Evolutionary conservation across 805 yeast genomes (phyloP), one percentile per base, ranked within the genome.

Genomic region (Saturnispora hagleri): DNA sequence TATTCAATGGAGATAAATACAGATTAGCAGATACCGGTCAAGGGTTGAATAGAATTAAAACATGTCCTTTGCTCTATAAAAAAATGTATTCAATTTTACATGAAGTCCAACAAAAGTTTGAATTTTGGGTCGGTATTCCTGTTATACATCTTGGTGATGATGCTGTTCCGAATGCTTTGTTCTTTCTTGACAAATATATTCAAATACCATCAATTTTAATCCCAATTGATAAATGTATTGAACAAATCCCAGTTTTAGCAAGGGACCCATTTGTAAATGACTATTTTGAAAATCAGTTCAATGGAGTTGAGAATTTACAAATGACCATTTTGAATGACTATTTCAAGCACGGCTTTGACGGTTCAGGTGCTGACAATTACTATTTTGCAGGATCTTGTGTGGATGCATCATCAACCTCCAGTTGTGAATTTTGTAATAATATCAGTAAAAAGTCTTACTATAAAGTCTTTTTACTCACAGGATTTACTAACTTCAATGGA

Each of bases 371-470:
- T 9, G 89, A 85, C 61, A 86, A 86, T 64, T 86, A 83, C 64
- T 85, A 82, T 63, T 85, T 84, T 73, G 87, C 89, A 31, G 95
- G 95, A 2, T 80, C 87, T 2, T 86, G 95, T 67, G 86, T 86
- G 47, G 95, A 86, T 64, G 95, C 93, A 20, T 76, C 90, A 50
- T 69, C 86, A 46, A 86, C 93, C 0, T 79, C 86, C 50, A 87
- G 89, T 2, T 86, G 91, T 88, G 86, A 85, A 60, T 86, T 87
- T 75, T 85, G 89, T 51, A 86, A 85, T 62, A 75, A 76, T 56
- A 79, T 86, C 41, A 69, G 81, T 26, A 82, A 84, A 61, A 84
- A 84, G 59, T 73, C 75, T n/a, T 86, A 83, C 63, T 69, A 66
- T 53, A 77, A 75, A 60, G 71, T 80, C 46, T 85, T 86, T 63